These are phyloP conservation scores for Monascus ruber DNA, from an alignment of 2,329 filamentous ascomycete species.

Conservation along the genomic window DNA sequence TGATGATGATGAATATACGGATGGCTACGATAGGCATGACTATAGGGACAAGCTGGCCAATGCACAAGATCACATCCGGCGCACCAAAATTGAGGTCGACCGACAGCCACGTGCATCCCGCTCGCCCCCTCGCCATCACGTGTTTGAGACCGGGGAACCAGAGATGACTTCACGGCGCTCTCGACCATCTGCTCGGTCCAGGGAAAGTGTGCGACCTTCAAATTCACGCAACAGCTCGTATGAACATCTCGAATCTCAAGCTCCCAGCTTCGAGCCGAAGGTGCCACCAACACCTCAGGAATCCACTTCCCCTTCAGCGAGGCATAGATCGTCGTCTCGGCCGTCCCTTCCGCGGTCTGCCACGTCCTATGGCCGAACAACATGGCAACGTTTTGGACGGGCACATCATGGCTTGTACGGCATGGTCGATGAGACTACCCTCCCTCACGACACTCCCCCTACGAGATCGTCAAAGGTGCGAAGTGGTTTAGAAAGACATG, in stretches of 20 bases:
- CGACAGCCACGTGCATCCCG: slow-evolving; percentile 19
- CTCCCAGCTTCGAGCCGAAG: too few relatives aligned
- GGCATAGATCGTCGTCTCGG: slow-evolving; percentile 1
- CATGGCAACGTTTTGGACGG: neutral
- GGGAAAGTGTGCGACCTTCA: slow-evolving; percentile 12
- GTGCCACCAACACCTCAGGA: too few relatives aligned
- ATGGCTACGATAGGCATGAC: slow-evolving; percentile 22
- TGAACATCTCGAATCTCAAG: slow-evolving; percentile 16
- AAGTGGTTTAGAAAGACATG: slow-evolving; percentile 21
- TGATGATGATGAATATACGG: slow-evolving; percentile 15
- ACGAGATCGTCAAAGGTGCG: slow-evolving; percentile 26
- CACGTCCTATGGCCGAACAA: slow-evolving; percentile 8
- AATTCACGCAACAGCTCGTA: slow-evolving; percentile 21
- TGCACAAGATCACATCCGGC: slow-evolving; percentile 29
- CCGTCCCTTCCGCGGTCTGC: slow-evolving; percentile 23
- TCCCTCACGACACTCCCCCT: slow-evolving; percentile 13
- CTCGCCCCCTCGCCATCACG: slow-evolving; percentile 19
- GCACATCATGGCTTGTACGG: slow-evolving; percentile 1
- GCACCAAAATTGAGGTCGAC: slow-evolving; percentile 18
- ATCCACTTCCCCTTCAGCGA: too few relatives aligned
- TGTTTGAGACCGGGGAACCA: slow-evolving; percentile 19
- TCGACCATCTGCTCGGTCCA: slow-evolving; percentile 14
- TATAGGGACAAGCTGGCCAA: slow-evolving; percentile 11
- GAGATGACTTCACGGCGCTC: slow-evolving; percentile 21
- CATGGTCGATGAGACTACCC: slow-evolving; percentile 16